Conservation (phyloP, 345 rosid species). For the Raphanus sativus region DNA sequence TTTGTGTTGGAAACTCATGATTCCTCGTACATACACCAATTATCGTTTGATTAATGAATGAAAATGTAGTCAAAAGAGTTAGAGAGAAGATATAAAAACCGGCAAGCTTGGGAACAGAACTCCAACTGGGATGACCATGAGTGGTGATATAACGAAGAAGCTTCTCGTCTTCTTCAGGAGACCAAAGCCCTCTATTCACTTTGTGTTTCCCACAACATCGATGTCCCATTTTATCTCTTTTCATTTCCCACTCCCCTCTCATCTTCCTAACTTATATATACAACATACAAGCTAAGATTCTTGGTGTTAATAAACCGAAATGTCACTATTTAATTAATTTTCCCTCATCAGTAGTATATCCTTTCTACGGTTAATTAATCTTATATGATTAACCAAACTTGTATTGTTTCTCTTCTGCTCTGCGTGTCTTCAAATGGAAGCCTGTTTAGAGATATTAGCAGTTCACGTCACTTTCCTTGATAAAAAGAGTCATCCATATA, state of each 20-base stretch:
- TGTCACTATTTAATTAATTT: slow-evolving; percentile 13
- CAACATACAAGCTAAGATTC: slow-evolving; percentile 2
- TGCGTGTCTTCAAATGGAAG: slow-evolving; percentile 42
- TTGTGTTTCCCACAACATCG: slow-evolving; percentile 71
- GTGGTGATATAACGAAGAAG: slow-evolving; percentile 57
- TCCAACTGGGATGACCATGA: slow-evolving; percentile 77
- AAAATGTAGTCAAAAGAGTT: neutral
- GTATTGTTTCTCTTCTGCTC: slow-evolving; percentile 22
- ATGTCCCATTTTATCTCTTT: slow-evolving; percentile 55
- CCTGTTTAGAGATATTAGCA: slow-evolving; percentile 17
- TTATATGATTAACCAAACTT: slow-evolving; percentile 39
- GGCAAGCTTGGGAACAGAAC: slow-evolving; percentile 71
- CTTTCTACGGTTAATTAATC: slow-evolving; percentile 20
- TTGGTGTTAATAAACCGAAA: slow-evolving; percentile 25
- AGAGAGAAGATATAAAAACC: slow-evolving; percentile 34
- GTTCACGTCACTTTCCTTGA: slow-evolving; percentile 41
- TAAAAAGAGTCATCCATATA: neutral
- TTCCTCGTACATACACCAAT: neutral
- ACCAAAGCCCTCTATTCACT: slow-evolving; percentile 76
- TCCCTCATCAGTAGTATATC: slow-evolving; percentile 5
- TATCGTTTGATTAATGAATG: neutral
- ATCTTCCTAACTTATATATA: slow-evolving; percentile 26
- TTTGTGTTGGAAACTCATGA: neutral
- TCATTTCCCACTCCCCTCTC: slow-evolving; percentile 24
- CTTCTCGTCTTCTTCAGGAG: slow-evolving; percentile 77